A percentile compares a stretch with the other conserved stretches of the same genome.
These are phyloP conservation scores for Penicillium polonicum DNA, from an alignment of 2,329 filamentous ascomycete genomes.

Conservation along the genomic window DNA sequence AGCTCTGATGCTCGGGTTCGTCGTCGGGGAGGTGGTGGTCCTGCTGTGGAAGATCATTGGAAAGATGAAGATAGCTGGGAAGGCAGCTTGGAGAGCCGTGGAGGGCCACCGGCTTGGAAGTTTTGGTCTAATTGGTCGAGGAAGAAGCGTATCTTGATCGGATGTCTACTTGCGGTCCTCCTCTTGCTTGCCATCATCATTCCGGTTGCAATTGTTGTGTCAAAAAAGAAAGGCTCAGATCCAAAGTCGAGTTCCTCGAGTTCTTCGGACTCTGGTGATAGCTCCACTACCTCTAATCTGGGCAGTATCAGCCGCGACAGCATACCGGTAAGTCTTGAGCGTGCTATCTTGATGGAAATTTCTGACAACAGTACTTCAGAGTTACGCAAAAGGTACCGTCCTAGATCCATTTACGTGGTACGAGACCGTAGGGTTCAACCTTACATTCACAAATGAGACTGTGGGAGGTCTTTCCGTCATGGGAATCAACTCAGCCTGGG, in stretches of 20 bases:
- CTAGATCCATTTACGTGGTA: constrained; percentile 92
- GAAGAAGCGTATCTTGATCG: constrained; percentile 53
- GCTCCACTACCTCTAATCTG: constrained; percentile 48
- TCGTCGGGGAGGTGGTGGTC: constrained; percentile 38
- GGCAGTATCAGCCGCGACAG: constrained; percentile 54
- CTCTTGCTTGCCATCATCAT: constrained; percentile 66
- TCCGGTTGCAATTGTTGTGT: constrained; percentile 64
- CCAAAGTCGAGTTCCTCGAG: constrained; percentile 27
- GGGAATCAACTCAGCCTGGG: constrained; percentile 81
- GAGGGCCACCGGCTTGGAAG: constrained; percentile 34
- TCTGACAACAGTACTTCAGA: constrained; percentile 25
- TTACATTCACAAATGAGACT: constrained; percentile 82
- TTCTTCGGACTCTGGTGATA: constrained; percentile 23
- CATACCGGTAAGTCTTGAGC: constrained; percentile 53
- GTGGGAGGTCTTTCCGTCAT: constrained; percentile 88
- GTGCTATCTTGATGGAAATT: background rate
- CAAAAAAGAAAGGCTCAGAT: constrained; percentile 55
- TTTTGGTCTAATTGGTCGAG: constrained; percentile 29
- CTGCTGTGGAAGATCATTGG: constrained; percentile 48
- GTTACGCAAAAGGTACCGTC: constrained; percentile 68
- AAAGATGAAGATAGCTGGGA: constrained; percentile 46
- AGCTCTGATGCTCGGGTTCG: constrained; percentile 50
- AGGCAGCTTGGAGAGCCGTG: constrained; percentile 33
- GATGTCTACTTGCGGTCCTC: constrained; percentile 51
- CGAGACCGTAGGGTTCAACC: constrained; percentile 86